Evolutionary conservation across 805 yeast species (phyloP).

Genomic region (Barnettozyma californica): DNA sequence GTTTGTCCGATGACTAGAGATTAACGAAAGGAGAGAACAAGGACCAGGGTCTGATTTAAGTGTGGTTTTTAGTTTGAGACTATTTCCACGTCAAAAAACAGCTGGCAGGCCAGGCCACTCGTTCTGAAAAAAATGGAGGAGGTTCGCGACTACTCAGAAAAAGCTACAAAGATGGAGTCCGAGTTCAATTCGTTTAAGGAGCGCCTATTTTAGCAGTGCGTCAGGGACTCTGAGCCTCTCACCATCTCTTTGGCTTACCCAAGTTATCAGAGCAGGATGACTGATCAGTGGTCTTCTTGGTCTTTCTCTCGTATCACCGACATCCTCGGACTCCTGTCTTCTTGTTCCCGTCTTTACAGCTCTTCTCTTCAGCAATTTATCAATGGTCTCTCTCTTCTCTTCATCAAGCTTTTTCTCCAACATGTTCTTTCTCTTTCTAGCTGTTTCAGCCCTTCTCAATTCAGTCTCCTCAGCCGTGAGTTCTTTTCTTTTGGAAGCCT

Average conservation of each 20-base stretch:
- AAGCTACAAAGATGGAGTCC: not conserved
- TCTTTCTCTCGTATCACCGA: slow-evolving; percentile 16
- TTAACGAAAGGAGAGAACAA: not conserved
- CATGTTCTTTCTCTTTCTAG: slow-evolving; percentile 82
- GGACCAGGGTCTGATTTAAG: not conserved
- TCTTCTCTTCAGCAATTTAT: slow-evolving; percentile 76
- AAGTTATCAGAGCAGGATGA: slow-evolving; percentile 22
- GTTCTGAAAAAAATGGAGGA: no score
- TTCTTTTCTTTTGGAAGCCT: slow-evolving; percentile 39
- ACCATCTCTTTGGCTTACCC: slow-evolving; percentile 16
- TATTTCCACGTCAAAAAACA: not conserved
- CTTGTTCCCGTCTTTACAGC: slow-evolving; percentile 50
- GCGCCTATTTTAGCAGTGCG: slow-evolving; percentile 5
- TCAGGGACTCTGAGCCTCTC: slow-evolving; percentile 19
- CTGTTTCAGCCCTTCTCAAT: slow-evolving; percentile 76
- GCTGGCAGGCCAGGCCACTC: not conserved
- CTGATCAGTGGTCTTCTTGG: slow-evolving; percentile 21
- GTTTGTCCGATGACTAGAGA: not conserved
- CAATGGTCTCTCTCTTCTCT: slow-evolving; percentile 88
- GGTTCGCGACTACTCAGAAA: no score
- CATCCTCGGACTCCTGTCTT: slow-evolving; percentile 19
- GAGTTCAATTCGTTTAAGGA: not conserved
- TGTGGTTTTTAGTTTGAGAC: not conserved
- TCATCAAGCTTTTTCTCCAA: slow-evolving; percentile 80
- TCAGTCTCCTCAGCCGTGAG: slow-evolving; percentile 83